These are phyloP conservation scores for Coemansia sp. DNA, from an alignment of 192 early-diverging fungal genomes.

Conservation along the genomic window DNA sequence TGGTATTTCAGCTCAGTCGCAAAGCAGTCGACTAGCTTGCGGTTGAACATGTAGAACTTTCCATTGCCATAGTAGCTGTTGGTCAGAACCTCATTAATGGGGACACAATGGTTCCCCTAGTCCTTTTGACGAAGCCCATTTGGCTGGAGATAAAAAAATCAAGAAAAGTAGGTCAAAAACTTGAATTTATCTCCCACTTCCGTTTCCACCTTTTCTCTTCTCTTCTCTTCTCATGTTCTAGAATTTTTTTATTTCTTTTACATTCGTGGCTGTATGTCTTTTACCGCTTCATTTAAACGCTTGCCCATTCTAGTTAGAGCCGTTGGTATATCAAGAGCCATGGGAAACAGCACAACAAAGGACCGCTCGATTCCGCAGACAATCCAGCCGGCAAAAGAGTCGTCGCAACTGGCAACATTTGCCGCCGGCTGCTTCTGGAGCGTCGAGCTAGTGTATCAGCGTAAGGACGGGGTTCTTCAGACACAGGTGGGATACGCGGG, in stretches of 20 bases:
- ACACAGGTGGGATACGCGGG: conserved; percentile 71
- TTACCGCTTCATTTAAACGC: conserved; percentile 12
- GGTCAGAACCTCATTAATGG: neutral
- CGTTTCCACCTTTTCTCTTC: too few species aligned
- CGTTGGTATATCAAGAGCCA: conserved; percentile 18
- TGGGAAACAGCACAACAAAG: conserved; percentile 16
- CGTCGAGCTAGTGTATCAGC: conserved; percentile 53
- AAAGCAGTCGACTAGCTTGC: conserved; percentile 25
- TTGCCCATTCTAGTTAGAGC: conserved; percentile 16
- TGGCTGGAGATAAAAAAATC: too few species aligned
- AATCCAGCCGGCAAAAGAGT: conserved; percentile 21
- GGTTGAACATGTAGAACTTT: conserved; percentile 51
- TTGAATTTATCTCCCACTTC: too few species aligned
- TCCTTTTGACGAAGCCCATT: too few species aligned
- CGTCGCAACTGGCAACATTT: conserved; percentile 69
- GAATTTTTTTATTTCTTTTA: neutral
- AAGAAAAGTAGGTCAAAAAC: too few species aligned
- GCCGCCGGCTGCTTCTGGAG: conserved; percentile 96
- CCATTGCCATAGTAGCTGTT: conserved; percentile 34
- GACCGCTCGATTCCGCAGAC: conserved; percentile 30
- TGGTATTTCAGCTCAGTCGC: conserved; percentile 17
- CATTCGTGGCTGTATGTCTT: conserved; percentile 12
- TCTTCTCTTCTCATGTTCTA: too few species aligned
- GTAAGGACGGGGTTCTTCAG: conserved; percentile 49
- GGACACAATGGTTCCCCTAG: too few species aligned